These are phyloP conservation scores for Emmonsiellopsis sp. DNA, from an alignment of 2,329 filamentous ascomycete genomes.

Conservation along the genomic window DNA sequence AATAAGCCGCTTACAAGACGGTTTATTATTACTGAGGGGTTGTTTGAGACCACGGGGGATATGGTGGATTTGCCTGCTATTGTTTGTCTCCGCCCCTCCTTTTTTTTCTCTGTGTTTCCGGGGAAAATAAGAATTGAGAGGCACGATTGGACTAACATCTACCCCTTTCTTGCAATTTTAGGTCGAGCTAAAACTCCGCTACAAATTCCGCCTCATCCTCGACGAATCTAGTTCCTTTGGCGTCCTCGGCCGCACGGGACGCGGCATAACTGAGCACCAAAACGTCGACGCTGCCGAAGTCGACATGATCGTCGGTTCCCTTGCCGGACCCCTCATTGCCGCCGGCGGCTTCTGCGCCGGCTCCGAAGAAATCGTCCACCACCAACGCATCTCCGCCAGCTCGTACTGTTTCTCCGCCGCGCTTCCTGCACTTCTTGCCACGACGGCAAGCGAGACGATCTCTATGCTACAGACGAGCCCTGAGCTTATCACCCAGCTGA, in stretches of 20 bases:
- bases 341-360: conserved; percentile 95
- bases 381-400: conserved; percentile 86
- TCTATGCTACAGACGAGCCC: conserved; percentile 78
- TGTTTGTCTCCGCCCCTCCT: conserved; percentile 39
- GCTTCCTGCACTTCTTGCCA: conserved; percentile 83
- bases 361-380: conserved; percentile 81
- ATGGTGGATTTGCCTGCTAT: conserved; percentile 76
- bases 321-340: conserved; percentile 80
- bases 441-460: conserved; percentile 89
- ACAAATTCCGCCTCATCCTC: conserved; percentile 95
- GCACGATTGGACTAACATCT: neutral
- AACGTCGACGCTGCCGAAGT: conserved; percentile 89
- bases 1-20: conserved; percentile 81
- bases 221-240: conserved; percentile 98
- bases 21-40: conserved; percentile 90
- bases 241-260: conserved; percentile 80
- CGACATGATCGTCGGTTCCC: conserved; percentile 93
- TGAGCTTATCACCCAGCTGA: conserved; percentile 65
- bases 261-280: conserved; percentile 89
- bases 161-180: conserved; percentile 22
- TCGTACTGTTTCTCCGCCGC: conserved; percentile 96
- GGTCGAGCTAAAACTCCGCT: conserved; percentile 87
- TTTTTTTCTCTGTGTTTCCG: neutral
- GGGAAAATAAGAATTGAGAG: no score
- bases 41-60: conserved; percentile 88